Percentiles rank a stretch among this genome's conserved stretches.
These are phyloP conservation scores for Xylaria flabelliformis DNA, from an alignment of 495 filamentous ascomycete genomes.

Conservation along the genomic window DNA sequence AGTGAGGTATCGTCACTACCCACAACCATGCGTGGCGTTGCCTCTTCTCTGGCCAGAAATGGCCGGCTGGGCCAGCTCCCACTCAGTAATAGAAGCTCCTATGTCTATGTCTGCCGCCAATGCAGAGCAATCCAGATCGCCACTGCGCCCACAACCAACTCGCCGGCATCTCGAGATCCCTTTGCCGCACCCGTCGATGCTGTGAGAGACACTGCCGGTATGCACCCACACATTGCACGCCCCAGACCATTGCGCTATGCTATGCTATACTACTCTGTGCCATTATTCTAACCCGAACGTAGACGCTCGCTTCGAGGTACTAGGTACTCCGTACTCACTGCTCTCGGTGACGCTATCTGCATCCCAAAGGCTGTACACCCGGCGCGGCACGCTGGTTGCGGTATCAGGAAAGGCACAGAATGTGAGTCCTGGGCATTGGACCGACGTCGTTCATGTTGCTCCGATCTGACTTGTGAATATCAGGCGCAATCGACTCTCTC, in stretches of 20 bases:
- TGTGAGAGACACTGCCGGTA: slow-evolving; percentile 49
- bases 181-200: slow-evolving; percentile 48
- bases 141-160: slow-evolving; percentile 56
- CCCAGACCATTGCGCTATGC: neutral
- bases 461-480: slow-evolving; percentile 22
- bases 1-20: neutral
- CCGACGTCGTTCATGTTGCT: no score
- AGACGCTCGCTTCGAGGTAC: slow-evolving; percentile 95
- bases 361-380: slow-evolving; percentile 90
- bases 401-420: slow-evolving; percentile 90
- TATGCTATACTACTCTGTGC: neutral
- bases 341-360: slow-evolving; percentile 91
- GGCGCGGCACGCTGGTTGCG: slow-evolving; percentile 87
- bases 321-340: slow-evolving; percentile 87
- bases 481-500: slow-evolving; percentile 86
- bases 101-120: slow-evolving; percentile 52
- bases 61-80: slow-evolving; percentile 27
- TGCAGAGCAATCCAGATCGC: slow-evolving; percentile 62
- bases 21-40: slow-evolving; percentile 36
- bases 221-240: slow-evolving; percentile 29
- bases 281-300: slow-evolving; percentile 26
- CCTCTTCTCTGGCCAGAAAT: slow-evolving; percentile 35
- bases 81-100: slow-evolving; percentile 31
- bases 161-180: slow-evolving; percentile 51
- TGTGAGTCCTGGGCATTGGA: slow-evolving; percentile 55